Evolutionary conservation across 305 asterid genomes (phyloP), one percentile per base, ranked within the genome.

Genomic region (Rubia tinctorum): DNA sequence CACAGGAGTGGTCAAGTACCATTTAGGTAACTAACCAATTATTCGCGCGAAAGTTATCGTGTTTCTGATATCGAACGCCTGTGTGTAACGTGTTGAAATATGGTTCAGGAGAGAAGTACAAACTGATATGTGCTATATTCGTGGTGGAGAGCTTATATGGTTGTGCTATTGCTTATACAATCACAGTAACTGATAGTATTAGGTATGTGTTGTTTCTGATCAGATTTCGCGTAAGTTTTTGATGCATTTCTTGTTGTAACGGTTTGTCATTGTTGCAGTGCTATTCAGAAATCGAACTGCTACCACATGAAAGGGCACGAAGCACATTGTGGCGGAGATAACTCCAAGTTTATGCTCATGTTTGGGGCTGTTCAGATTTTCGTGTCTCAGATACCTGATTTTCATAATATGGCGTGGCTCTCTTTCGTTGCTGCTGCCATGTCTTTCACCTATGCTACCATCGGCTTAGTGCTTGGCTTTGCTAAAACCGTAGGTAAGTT

Each of bases 371-470:
- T 86, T 74, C 92, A 91, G 73, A 65, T 91, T 55, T 58, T 89
- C 27, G 80, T 82, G 76, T 91, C 97, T 45, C 97, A 89, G 75
- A 88, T 86, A 79, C 96, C 97, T 4, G 82, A 86, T 84, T 89
- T 91, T 78, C 96, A 86, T 65, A 84, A 90, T 60, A 91, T 89
- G 88, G 92, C 84, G 66, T 89, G 96, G 97, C 82, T 91, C 37
- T 91, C 97, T 22, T 51, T 88, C 40, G 76, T 87, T 8, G 94
- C 97, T 69, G 97, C 97, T 8, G 62, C 83, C 65, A 91, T 91
- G 97, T 91, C 97, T 7, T 86, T 91, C 72, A 20, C 87, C 11
- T 91, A 91, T 76, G 79, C 97, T 71, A 80, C 78, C 72, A 86
- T 87, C 39, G 96, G 96, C 45, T 25, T 88, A 51, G 95, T 84